Evolutionary conservation across 2,329 filamentous ascomycete genomes (phyloP), one percentile per base, ranked within the genome.

Genomic region (Harringtonia lauricola): DNA sequence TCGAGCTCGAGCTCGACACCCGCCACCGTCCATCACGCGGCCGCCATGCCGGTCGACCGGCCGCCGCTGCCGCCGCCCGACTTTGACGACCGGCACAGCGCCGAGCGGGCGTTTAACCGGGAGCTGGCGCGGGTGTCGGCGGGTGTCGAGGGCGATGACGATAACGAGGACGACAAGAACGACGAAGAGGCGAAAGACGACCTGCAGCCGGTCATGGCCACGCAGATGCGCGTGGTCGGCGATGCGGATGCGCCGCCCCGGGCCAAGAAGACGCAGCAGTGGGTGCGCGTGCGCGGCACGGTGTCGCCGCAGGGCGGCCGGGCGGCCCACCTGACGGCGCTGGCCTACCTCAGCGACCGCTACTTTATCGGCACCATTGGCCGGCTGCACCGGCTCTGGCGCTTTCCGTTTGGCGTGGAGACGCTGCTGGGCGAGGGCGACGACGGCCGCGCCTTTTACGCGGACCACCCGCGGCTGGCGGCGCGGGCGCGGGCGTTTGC

Each of bases 321-420:
- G 50, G 76, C 83, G 55, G 86, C 88, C 12, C 89, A 96, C 59
- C 69, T 95, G 30, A 83, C 77, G 31, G 92, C 92, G 9, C 71
- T 98, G 49, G 90, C 90, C 21, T 98, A 96, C 66, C 85, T 96
- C 68, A 86, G 81, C 22, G 90, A 96, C 64, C 84, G 76, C 57
- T 92, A 86, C 66, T 96, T 98, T 64, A 89, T 96, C 60, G 89
- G 86, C 33, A 95, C 89, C 2, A 78, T 95, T 8, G 71, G 81
- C 24, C 78, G 86, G 18, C 81, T 89, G 43, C 89, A 95, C 62
- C 74, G 78, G 45, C 71, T 95, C 30, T 89, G 84, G 74, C 73
- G 85, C 14, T 86, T 85, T 59, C 76, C 49, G 12, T 56, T 59
- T 42, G 35, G 43, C 30, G 66, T 79, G n/a, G 67, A 72, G n/a